phyloP scores from a whole-genome alignment of 495 filamentous ascomycete species.

The Penicillium paxilli region DNA sequence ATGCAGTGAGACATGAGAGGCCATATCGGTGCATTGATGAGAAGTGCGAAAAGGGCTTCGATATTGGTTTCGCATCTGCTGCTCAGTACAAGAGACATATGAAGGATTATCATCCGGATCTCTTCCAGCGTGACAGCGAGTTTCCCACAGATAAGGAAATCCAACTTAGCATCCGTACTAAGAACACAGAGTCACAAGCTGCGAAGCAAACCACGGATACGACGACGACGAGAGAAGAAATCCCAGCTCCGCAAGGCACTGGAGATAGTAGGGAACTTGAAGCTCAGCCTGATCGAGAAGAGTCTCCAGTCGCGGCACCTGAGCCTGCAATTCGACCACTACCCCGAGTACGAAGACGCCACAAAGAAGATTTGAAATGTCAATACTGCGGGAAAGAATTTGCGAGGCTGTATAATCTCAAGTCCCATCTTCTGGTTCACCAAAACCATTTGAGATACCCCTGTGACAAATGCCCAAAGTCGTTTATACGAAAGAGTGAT shows the following conservation, averaged over 20 bases:
- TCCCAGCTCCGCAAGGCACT: no score
- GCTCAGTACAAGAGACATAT: conserved; percentile 2
- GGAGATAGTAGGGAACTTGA: not conserved
- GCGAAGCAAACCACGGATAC: not conserved
- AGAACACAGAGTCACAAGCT: not conserved
- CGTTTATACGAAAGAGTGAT: not conserved
- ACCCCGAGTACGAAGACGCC: not conserved
- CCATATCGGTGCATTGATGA: conserved; percentile 1
- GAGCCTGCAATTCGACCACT: conserved; percentile 2
- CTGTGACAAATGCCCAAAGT: not conserved
- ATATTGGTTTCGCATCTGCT: not conserved
- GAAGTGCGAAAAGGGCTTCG: not conserved
- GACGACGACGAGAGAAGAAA: no score
- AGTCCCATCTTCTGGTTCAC: not conserved
- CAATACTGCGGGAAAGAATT: not conserved
- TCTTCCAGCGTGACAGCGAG: not conserved
- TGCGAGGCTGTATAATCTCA: not conserved
- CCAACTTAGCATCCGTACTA: not conserved
- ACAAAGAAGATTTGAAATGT: not conserved
- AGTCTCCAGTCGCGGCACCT: not conserved
- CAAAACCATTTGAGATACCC: not conserved
- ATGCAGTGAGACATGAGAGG: not conserved
- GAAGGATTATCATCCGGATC: not conserved
- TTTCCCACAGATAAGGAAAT: conserved; percentile 1
- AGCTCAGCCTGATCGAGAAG: not conserved